Percentiles rank a stretch among this genome's conserved stretches.
These are phyloP conservation scores for Ceratocystis destructans DNA, from an alignment of 2,329 filamentous ascomycete genomes.

Conservation along the genomic window DNA sequence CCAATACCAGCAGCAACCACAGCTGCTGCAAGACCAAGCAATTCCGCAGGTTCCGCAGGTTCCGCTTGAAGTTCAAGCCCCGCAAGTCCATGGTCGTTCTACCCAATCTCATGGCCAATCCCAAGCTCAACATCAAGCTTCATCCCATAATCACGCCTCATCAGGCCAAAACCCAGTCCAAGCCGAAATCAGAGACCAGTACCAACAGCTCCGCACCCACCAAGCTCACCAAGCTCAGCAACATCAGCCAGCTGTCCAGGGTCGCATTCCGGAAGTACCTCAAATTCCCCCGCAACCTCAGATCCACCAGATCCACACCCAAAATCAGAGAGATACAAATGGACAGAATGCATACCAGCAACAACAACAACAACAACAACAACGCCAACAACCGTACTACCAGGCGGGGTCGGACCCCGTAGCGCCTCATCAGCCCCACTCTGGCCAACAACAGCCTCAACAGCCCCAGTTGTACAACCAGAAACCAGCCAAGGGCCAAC, in stretches of 20 bases:
- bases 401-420: conserved; percentile 8
- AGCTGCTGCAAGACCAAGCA: background rate
- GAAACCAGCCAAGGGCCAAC: conserved; percentile 15
- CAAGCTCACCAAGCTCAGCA: conserved; percentile 1
- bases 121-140: conserved; percentile 8
- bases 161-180: background rate
- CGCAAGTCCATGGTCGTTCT: conserved; percentile 1
- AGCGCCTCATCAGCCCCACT: conserved; percentile 11
- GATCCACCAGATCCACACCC: conserved; percentile 1
- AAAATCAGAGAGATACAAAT: conserved; percentile 6
- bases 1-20: background rate
- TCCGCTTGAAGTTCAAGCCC: background rate
- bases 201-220: conserved; percentile 2
- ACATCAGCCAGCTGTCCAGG: background rate
- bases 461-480: conserved; percentile 16
- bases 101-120: background rate
- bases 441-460: conserved; percentile 13
- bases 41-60: background rate
- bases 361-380: background rate
- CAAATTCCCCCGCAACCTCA: conserved; percentile 10
- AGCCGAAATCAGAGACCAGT: conserved; percentile 5
- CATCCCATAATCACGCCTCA: conserved; percentile 1
- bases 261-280: conserved; percentile 7
- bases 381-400: background rate
- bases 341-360: conserved; percentile 5